Evolutionary conservation across 371 early-diverging fungal genomes (phyloP).

Genomic region (Saksenaea vasiformis): DNA sequence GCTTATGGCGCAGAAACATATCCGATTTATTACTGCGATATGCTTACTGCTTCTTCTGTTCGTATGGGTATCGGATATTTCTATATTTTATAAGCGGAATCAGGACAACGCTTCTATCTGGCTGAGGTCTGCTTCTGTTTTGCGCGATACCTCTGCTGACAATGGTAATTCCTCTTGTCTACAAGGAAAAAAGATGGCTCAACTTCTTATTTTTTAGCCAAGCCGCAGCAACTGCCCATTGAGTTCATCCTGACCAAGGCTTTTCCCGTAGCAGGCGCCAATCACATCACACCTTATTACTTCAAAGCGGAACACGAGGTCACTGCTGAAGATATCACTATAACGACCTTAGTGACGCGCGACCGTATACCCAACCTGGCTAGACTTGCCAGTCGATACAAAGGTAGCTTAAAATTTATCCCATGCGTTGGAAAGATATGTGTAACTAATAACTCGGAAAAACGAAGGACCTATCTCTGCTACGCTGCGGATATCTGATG

Average conservation of each 20-base stretch:
- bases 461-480: conserved; percentile 56
- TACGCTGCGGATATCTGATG: conserved; percentile 57
- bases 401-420: conserved; percentile 17
- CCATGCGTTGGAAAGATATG: not conserved
- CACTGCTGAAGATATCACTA: conserved; percentile 45
- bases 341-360: conserved; percentile 45
- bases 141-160: not conserved
- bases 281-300: conserved; percentile 49
- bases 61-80: not conserved
- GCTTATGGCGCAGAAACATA: not conserved
- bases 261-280: conserved; percentile 40
- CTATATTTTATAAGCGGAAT: not conserved
- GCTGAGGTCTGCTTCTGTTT: not conserved
- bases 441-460: not conserved
- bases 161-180: not conserved
- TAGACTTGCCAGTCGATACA: conserved; percentile 43
- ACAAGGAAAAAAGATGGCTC: not conserved
- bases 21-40: not conserved
- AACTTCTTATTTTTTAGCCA: not conserved
- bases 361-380: conserved; percentile 35
- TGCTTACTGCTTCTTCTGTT: not conserved
- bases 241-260: conserved; percentile 29
- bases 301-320: conserved; percentile 30
- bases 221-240: not conserved
- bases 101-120: not conserved